phyloP scores from a whole-genome alignment of 2,329 filamentous ascomycete species.

The Sporothrix schenckii region DNA sequence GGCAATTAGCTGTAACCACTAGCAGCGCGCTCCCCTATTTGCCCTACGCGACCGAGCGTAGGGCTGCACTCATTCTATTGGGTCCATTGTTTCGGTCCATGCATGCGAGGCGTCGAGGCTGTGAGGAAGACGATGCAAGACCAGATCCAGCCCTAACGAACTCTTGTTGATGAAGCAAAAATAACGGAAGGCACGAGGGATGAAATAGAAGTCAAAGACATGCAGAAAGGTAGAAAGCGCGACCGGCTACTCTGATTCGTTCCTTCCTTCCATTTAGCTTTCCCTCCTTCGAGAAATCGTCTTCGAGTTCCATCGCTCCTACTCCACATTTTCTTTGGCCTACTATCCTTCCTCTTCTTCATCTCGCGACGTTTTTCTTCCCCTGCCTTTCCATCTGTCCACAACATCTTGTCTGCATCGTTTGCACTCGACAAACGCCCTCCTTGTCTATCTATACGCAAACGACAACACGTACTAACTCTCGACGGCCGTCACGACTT shows the following conservation, averaged over 20 bases:
- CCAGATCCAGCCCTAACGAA: not conserved
- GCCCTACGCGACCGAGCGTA: slow-evolving; percentile 3
- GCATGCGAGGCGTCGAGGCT: slow-evolving; percentile 26
- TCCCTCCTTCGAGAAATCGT: slow-evolving; percentile 7
- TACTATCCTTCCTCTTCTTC: slow-evolving; percentile 1
- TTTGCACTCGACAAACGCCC: not conserved
- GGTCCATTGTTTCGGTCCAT: slow-evolving; percentile 6
- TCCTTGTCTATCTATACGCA: not conserved
- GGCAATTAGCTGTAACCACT: not conserved
- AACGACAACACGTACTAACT: not conserved
- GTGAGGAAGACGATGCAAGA: slow-evolving; percentile 21
- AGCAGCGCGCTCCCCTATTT: not conserved
- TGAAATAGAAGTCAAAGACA: not conserved
- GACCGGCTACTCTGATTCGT: not conserved
- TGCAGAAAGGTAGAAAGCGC: not conserved
- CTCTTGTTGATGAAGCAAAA: not conserved
- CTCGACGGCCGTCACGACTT: not conserved
- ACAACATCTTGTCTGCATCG: not conserved
- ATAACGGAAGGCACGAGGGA: slow-evolving; percentile 2
- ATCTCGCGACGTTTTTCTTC: slow-evolving; percentile 5
- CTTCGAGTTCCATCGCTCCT: slow-evolving; percentile 8
- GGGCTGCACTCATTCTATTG: slow-evolving; percentile 2
- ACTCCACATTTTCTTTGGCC: slow-evolving; percentile 22
- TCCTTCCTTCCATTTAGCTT: not conserved
- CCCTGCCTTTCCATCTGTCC: not conserved